Evolutionary conservation across 106 monocot species (phyloP).

Genomic region (Allium fistulosum): DNA sequence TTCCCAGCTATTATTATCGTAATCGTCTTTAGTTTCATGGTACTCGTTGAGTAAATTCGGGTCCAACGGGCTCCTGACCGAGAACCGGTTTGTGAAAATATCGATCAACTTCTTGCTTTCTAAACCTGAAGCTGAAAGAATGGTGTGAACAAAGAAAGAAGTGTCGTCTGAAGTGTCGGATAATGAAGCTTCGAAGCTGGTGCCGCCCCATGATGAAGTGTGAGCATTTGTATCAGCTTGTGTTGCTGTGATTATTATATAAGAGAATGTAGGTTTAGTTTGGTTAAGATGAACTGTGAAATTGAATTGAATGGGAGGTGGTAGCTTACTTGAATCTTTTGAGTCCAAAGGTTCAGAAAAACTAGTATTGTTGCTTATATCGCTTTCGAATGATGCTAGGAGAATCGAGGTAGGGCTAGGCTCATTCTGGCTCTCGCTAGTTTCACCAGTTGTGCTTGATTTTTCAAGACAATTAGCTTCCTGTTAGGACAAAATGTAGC

Average conservation of each 20-base stretch:
- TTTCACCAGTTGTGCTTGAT: conserved; percentile 12
- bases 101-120: conserved; percentile 17
- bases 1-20: conserved; percentile 42
- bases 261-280: conserved; percentile 36
- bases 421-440: conserved; percentile 18
- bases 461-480: conserved; percentile 29
- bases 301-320: background rate
- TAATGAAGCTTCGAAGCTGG: conserved; percentile 11
- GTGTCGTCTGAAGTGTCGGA: conserved; percentile 18
- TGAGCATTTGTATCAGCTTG: conserved; percentile 64
- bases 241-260: conserved; percentile 15
- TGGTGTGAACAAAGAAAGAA: conserved; percentile 43
- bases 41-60: conserved; percentile 50
- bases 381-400: conserved; percentile 29
- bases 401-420: conserved; percentile 49
- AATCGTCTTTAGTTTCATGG: conserved; percentile 42
- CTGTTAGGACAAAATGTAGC: conserved; percentile 19
- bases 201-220: conserved; percentile 41
- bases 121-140: conserved; percentile 58
- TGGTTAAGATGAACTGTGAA: background rate
- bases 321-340: conserved; percentile 44
- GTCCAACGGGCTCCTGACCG: conserved; percentile 54
- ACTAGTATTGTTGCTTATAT: conserved; percentile 15
- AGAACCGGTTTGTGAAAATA: conserved; percentile 45
- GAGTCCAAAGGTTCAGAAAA: conserved; percentile 22